These are phyloP conservation scores for Sequoiadendron giganteum DNA, from an alignment of 75 land plant species.

Conservation along the genomic window DNA sequence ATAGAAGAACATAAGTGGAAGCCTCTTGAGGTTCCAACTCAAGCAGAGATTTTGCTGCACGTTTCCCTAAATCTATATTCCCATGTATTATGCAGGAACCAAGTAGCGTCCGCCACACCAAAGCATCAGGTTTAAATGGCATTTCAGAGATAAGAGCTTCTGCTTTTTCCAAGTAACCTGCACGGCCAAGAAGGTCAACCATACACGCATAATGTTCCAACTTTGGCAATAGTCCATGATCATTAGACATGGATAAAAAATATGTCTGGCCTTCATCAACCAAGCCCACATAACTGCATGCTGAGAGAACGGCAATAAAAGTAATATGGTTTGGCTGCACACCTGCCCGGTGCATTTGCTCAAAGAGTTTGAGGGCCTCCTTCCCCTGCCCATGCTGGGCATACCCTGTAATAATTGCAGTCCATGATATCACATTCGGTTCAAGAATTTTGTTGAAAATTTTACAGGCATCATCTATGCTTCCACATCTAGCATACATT, in stretches of 20 bases:
- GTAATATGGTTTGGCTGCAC: conserved; percentile 16
- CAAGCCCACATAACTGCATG: conserved; percentile 14
- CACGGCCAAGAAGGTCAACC: conserved; percentile 28
- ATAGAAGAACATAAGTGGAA: conserved; percentile 11
- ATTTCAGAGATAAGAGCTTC: conserved; percentile 12
- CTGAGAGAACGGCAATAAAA: conserved; percentile 12
- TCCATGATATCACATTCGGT: conserved; percentile 19
- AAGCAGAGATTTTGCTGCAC: conserved; percentile 20
- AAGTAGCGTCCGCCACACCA: conserved; percentile 20
- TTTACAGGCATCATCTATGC: conserved; percentile 11
- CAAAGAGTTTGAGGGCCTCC: conserved; percentile 11
- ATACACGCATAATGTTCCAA: conserved; percentile 20
- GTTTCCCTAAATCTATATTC: conserved; percentile 17
- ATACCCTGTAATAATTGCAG: conserved; percentile 14
- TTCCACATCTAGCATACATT: conserved; percentile 16
- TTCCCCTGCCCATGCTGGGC: conserved; percentile 16
- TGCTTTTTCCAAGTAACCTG: conserved; percentile 19
- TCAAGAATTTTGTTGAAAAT: conserved; percentile 14
- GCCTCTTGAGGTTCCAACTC: conserved; percentile 18
- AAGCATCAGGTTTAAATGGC: conserved; percentile 22
- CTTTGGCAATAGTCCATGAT: conserved; percentile 6
- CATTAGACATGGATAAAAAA: background rate
- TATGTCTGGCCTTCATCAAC: conserved; percentile 13
- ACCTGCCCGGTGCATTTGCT: conserved; percentile 15
- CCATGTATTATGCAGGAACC: conserved; percentile 22